Percentiles rank a stretch among this genome's conserved stretches.
These are phyloP conservation scores for Daldinia vernicosa DNA, from an alignment of 495 filamentous ascomycete genomes.

Conservation along the genomic window DNA sequence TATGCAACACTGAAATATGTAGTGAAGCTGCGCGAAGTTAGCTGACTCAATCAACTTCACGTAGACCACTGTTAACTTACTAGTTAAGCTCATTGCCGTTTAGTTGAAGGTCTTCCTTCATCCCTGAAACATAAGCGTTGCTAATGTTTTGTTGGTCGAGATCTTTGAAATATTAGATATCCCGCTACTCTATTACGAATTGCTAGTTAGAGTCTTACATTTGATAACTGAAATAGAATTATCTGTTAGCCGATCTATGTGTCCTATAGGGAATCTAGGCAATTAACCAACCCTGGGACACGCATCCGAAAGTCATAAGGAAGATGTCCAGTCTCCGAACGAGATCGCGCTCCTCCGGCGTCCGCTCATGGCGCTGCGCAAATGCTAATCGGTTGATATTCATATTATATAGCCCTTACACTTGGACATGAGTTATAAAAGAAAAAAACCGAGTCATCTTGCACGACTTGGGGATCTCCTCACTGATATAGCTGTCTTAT, in stretches of 20 bases:
- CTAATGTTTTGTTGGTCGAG: conserved; percentile 56
- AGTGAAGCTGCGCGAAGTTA: conserved; percentile 53
- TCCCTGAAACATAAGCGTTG: conserved; percentile 55
- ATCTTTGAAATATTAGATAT: conserved; percentile 35
- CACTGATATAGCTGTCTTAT: conserved; percentile 37
- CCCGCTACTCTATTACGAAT: neutral
- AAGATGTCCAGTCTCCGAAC: conserved; percentile 53
- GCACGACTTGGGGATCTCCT: conserved; percentile 18
- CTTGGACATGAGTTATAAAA: neutral
- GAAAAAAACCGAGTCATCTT: neutral
- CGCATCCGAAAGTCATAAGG: conserved; percentile 55
- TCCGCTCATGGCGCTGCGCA: conserved; percentile 40
- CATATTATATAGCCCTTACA: conserved; percentile 14
- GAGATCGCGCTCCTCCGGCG: conserved; percentile 49
- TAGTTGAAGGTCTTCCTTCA: conserved; percentile 55
- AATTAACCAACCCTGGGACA: conserved; percentile 49
- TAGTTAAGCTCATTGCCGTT: conserved; percentile 54
- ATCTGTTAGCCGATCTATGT: conserved; percentile 4
- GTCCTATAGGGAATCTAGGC: neutral
- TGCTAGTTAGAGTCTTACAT: conserved; percentile 24
- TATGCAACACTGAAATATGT: conserved; percentile 60
- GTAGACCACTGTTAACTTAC: conserved; percentile 12
- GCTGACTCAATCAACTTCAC: neutral
- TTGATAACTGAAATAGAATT: conserved; percentile 45
- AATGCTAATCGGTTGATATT: conserved; percentile 22